Evolutionary conservation across 1,284 basidiomycete species (phyloP).

Genomic region (Microbotryomycetes sp.): DNA sequence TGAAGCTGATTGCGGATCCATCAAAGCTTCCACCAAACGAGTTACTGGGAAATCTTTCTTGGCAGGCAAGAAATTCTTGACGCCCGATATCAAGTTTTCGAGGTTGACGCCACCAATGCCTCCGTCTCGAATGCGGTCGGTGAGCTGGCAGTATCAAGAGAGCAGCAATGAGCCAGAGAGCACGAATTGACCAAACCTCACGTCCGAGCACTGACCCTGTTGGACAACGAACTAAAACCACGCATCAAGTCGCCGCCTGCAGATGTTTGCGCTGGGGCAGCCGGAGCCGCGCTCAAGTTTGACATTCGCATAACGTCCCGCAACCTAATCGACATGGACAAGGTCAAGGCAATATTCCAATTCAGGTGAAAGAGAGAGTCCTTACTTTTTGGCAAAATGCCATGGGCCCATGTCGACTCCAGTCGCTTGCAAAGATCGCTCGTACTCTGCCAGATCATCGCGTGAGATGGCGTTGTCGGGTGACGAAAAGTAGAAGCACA

Average conservation of each 20-base stretch:
- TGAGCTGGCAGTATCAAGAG: constrained; percentile 53
- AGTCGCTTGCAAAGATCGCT: constrained; percentile 71
- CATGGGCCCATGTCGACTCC: constrained; percentile 79
- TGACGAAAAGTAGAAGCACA: constrained; percentile 82
- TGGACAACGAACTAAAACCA: constrained; percentile 87
- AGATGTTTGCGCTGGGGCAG: constrained; percentile 45
- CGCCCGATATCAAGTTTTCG: constrained; percentile 92
- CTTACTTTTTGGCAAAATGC: constrained; percentile 77
- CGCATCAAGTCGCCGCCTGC: constrained; percentile 69
- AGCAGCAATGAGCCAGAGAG: not conserved
- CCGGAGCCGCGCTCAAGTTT: constrained; percentile 72
- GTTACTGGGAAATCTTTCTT: constrained; percentile 92
- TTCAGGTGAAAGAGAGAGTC: not conserved
- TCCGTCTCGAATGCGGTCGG: constrained; percentile 87
- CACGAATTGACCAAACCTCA: constrained; percentile 23
- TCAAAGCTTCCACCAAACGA: constrained; percentile 85
- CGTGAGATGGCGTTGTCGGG: constrained; percentile 71
- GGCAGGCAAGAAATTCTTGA: constrained; percentile 95
- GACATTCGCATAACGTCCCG: constrained; percentile 87
- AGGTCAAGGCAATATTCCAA: not conserved
- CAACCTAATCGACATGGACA: constrained; percentile 45
- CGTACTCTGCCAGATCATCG: constrained; percentile 80
- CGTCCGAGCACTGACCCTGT: constrained; percentile 73
- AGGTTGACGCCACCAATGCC: constrained; percentile 58
- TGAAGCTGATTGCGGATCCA: constrained; percentile 89